These are phyloP conservation scores for Urostyla sp. DNA, from an alignment of 73 alveolate genomes.

Conservation along the genomic window DNA sequence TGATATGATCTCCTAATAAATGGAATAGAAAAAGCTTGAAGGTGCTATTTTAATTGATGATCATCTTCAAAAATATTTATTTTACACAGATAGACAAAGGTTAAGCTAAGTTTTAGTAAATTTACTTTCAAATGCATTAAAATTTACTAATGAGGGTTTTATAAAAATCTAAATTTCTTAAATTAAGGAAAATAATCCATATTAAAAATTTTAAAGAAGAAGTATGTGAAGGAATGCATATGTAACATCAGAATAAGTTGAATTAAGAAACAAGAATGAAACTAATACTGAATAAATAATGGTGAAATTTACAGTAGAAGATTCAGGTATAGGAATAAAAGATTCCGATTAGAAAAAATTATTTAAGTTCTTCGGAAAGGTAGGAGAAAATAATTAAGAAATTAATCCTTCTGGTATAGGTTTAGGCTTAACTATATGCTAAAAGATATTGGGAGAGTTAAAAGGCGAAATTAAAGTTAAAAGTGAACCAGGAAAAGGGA, in stretches of 20 bases:
- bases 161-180: neutral
- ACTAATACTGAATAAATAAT: neutral
- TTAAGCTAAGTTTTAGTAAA: conserved; percentile 1
- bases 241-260: neutral
- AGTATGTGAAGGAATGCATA: neutral
- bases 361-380: conserved; percentile 22
- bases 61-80: neutral
- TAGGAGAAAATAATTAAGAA: neutral
- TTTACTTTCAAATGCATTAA: conserved; percentile 10
- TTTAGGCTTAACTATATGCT: conserved; percentile 14
- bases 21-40: neutral
- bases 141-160: conserved; percentile 25
- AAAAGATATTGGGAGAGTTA: neutral
- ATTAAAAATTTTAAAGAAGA: neutral
- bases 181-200: neutral
- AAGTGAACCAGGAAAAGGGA: conserved; percentile 1
- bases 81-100: neutral
- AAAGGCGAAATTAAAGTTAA: neutral
- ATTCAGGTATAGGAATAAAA: conserved; percentile 40
- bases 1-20: neutral
- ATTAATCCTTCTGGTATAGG: conserved; percentile 32
- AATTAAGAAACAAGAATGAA: neutral
- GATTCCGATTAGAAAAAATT: neutral
- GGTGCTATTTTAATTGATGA: neutral
- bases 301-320: neutral